phyloP scores from a whole-genome alignment of 208 protist species.

The Wallacemonas sp. region DNA sequence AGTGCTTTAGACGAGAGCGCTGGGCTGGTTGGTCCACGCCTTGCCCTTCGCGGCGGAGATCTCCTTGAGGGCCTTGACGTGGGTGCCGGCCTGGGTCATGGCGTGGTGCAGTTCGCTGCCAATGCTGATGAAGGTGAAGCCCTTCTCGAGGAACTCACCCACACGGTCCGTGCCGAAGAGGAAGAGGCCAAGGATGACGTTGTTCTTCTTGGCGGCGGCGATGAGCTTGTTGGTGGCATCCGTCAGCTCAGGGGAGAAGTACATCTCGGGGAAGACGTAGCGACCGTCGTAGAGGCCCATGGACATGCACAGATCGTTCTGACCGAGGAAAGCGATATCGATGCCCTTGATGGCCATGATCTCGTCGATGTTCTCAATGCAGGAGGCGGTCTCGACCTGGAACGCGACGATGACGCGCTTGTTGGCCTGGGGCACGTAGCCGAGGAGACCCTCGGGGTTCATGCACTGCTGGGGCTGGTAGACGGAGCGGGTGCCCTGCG shows the following conservation, averaged over 20 bases:
- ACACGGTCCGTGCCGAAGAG: slow-evolving; percentile 81
- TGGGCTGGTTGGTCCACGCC: slow-evolving; percentile 68
- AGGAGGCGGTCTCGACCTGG: slow-evolving; percentile 77
- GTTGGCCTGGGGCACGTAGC: slow-evolving; percentile 74
- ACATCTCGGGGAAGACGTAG: slow-evolving; percentile 86
- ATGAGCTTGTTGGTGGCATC: slow-evolving; percentile 68
- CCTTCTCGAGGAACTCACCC: slow-evolving; percentile 80
- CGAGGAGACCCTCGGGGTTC: slow-evolving; percentile 70
- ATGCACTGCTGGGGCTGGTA: slow-evolving; percentile 84
- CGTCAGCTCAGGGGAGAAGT: slow-evolving; percentile 71
- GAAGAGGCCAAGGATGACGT: slow-evolving; percentile 74
- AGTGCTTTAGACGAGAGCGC: slow-evolving; percentile 54
- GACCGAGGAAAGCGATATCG: slow-evolving; percentile 80
- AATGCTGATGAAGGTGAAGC: slow-evolving; percentile 82
- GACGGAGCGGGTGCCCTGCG: slow-evolving; percentile 68
- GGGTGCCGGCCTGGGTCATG: slow-evolving; percentile 63
- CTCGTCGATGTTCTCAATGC: slow-evolving; percentile 81
- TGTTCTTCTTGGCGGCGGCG: slow-evolving; percentile 62
- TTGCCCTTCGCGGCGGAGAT: slow-evolving; percentile 58
- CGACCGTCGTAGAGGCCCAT: slow-evolving; percentile 80
- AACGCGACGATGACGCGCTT: slow-evolving; percentile 81
- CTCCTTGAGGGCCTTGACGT: slow-evolving; percentile 55
- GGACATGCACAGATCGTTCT: slow-evolving; percentile 87
- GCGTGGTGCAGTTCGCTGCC: slow-evolving; percentile 81
- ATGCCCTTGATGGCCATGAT: slow-evolving; percentile 80